Percentiles rank a stretch among this genome's conserved stretches.
phyloP scores from a whole-genome alignment of 305 asterid species.

The Lippia alba region DNA sequence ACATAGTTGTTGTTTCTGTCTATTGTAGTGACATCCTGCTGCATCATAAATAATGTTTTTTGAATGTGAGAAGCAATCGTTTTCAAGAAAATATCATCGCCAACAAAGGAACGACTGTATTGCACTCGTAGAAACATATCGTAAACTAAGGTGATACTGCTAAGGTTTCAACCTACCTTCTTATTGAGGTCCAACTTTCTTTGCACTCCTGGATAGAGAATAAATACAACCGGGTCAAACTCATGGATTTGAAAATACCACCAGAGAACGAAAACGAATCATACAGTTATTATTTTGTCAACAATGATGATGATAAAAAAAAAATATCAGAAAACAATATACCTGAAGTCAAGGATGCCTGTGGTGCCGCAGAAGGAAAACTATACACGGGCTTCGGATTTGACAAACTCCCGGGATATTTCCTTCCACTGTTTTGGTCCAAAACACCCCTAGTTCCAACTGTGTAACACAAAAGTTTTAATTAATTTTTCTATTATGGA shows the following conservation, averaged over 20 bases:
- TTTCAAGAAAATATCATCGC: neutral
- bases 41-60: constrained; percentile 19
- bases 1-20: constrained; percentile 49
- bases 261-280: neutral
- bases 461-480: constrained; percentile 37
- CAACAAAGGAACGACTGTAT: neutral
- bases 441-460: constrained; percentile 53
- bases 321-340: constrained; percentile 8
- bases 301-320: neutral
- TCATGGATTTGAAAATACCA: neutral
- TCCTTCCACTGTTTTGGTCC: constrained; percentile 62
- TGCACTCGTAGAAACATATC: neutral
- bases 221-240: constrained; percentile 32
- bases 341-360: constrained; percentile 68
- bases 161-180: constrained; percentile 32
- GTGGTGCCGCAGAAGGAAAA: constrained; percentile 50
- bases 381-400: constrained; percentile 60
- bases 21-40: constrained; percentile 51
- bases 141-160: neutral
- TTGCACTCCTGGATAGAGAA: constrained; percentile 72
- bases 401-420: constrained; percentile 46
- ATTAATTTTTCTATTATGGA: neutral
- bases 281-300: neutral
- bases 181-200: constrained; percentile 75
- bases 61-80: neutral